Base-by-base conservation (phyloP, 371 early-diverging fungal genomes). In the Mortierella sp. region DNA sequence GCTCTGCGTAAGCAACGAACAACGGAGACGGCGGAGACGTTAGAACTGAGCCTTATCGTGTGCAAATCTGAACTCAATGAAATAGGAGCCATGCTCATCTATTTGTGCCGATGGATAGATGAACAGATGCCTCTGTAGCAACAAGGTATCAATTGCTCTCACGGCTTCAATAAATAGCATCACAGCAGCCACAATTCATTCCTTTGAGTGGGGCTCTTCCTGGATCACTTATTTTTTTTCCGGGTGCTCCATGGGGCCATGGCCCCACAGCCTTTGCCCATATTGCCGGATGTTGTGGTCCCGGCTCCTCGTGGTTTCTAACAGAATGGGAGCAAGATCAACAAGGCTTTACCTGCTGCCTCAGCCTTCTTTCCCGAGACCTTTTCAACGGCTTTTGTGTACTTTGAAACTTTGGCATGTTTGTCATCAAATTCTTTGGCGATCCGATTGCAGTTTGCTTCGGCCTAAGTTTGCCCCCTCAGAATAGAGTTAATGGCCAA, bases 351-450 rank as follows among this genome's bases (percentile, higher is more conserved):
- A 64, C 81, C 81, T 51, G 79, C 59, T 3, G 65, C 71, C 16
- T 64, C 71, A n/a, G 82, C 71, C 38, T 70, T 79, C 71, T 72
- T 80, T 61, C 78, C 80, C 18, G 67, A 71, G 12, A 72, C 72
- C 42, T 78, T 80, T 18, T 80, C 82, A 26, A 76, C 62, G n/a
- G 72, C 72, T 53, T 80, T 84, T 30, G 82, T 81, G 58, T 83
- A 82, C 76, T 82, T 82, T 31, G 60, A 53, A 41, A 82, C 62
- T 54, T 84, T 82, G 49, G 57, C 43, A 47, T 76, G 79, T 53
- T 73, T 81, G 55, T 82, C 85, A 52, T 85, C 86, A 65, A 80
- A 83, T 39, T 85, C 86, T 49, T 73, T 81, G 27, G 80, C 79
- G 34, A 84, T 66, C 41, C 72, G 71, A 60, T 79, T 78, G 55